phyloP scores from a whole-genome alignment of 2,329 filamentous ascomycete genomes.

The Calonectria pteridis region DNA sequence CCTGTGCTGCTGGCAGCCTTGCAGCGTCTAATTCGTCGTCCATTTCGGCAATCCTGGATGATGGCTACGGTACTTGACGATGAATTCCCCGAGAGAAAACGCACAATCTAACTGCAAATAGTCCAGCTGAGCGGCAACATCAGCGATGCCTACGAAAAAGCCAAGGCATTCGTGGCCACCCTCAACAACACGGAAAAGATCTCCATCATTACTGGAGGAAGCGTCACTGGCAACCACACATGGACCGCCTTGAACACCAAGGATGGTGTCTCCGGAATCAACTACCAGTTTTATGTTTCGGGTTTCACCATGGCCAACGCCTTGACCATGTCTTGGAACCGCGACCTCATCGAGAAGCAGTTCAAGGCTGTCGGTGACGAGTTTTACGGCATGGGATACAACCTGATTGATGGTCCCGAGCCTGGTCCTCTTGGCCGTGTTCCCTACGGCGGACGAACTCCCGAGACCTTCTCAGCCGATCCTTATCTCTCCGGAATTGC shows the following conservation, averaged over 20 bases:
- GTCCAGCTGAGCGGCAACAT: background rate
- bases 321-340: slow-evolving; percentile 15
- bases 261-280: slow-evolving; percentile 16
- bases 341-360: background rate
- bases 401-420: slow-evolving; percentile 9
- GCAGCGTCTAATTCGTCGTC: slow-evolving; percentile 10
- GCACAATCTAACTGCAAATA: background rate
- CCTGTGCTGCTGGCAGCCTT: slow-evolving; percentile 11
- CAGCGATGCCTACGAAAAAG: slow-evolving; percentile 7
- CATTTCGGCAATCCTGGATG: background rate
- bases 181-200: slow-evolving; percentile 17
- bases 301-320: slow-evolving; percentile 18
- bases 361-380: slow-evolving; percentile 13
- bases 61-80: slow-evolving; percentile 4
- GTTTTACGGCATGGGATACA: slow-evolving; percentile 16
- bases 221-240: slow-evolving; percentile 4
- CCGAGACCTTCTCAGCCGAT: slow-evolving; percentile 89
- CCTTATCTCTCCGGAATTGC: slow-evolving; percentile 86
- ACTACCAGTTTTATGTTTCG: slow-evolving; percentile 16
- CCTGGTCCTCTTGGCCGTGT: slow-evolving; percentile 13
- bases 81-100: background rate
- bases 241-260: slow-evolving; percentile 9
- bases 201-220: slow-evolving; percentile 5
- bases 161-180: slow-evolving; percentile 9
- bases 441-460: slow-evolving; percentile 78